phyloP scores from a whole-genome alignment of 257 asterid species.

The Nicotiana tabacum region DNA sequence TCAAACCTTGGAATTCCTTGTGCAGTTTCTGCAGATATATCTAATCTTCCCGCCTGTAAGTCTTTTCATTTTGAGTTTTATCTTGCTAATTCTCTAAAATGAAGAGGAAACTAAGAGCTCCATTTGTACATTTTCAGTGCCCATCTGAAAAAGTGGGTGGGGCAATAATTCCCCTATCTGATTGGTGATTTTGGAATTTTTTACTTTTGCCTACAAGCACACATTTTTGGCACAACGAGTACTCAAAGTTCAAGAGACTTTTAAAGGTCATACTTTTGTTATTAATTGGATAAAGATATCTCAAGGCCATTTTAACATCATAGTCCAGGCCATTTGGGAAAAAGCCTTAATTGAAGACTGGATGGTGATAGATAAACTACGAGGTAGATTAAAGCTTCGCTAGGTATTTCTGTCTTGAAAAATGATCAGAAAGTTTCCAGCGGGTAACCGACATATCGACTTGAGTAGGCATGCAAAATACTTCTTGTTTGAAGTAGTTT shows the following conservation, averaged over 20 bases:
- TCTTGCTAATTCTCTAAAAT: background rate
- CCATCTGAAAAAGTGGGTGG: background rate
- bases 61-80: background rate
- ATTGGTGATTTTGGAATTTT: background rate
- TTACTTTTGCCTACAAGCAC: background rate
- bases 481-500: background rate
- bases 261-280: background rate
- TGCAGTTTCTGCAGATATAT: slow-evolving; percentile 98
- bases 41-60: slow-evolving; percentile 96
- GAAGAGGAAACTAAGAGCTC: background rate
- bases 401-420: background rate
- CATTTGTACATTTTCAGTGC: background rate
- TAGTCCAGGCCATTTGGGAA: background rate
- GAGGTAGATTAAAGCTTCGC: background rate
- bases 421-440: background rate
- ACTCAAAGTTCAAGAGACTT: background rate
- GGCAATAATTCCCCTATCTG: background rate
- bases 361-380: background rate
- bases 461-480: background rate
- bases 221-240: background rate
- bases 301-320: background rate
- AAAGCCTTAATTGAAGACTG: background rate
- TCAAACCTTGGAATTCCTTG: slow-evolving; percentile 98
- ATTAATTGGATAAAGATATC: background rate
- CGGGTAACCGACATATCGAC: background rate